Evolutionary conservation across 306 rosid species (phyloP).

Genomic region (Cucurbita argyrosperma): DNA sequence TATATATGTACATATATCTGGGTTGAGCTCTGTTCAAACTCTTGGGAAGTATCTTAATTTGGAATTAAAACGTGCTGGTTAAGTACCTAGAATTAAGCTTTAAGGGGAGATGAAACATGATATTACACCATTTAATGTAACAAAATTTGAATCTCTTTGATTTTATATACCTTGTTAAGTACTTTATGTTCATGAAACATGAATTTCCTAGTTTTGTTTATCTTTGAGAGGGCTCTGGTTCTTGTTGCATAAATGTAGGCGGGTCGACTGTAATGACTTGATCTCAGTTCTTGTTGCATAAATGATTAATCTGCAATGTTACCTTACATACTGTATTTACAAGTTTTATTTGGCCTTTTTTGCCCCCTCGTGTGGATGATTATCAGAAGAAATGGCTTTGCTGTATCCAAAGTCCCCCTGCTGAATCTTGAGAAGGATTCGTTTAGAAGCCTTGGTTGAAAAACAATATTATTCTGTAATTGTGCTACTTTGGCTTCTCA

Average conservation of each 20-base stretch:
- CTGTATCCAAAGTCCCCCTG: conserved; percentile 5
- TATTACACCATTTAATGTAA: not conserved
- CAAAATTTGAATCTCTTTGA: not conserved
- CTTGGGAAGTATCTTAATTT: not conserved
- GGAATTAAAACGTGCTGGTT: not conserved
- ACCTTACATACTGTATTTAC: not conserved
- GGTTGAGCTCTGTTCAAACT: not conserved
- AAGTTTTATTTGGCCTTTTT: not conserved
- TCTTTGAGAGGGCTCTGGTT: not conserved
- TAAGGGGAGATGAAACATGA: not conserved
- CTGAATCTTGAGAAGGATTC: conserved; percentile 9
- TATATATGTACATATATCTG: not conserved
- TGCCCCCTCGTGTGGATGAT: not conserved
- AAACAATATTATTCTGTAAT: not conserved
- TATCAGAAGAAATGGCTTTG: conserved; percentile 12
- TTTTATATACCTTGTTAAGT: not conserved
- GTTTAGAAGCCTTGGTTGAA: not conserved
- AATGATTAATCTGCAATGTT: not conserved
- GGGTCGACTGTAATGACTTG: too few species aligned
- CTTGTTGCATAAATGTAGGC: not conserved
- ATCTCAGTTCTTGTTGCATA: not conserved
- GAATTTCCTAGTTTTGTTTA: not conserved
- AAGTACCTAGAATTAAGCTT: not conserved
- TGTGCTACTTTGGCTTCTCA: conserved; percentile 5
- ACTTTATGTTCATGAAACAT: not conserved